Evolutionary conservation across 1,284 basidiomycete genomes (phyloP), one percentile per base, ranked within the genome.

Genomic region (Vanrija pseudolonga): DNA sequence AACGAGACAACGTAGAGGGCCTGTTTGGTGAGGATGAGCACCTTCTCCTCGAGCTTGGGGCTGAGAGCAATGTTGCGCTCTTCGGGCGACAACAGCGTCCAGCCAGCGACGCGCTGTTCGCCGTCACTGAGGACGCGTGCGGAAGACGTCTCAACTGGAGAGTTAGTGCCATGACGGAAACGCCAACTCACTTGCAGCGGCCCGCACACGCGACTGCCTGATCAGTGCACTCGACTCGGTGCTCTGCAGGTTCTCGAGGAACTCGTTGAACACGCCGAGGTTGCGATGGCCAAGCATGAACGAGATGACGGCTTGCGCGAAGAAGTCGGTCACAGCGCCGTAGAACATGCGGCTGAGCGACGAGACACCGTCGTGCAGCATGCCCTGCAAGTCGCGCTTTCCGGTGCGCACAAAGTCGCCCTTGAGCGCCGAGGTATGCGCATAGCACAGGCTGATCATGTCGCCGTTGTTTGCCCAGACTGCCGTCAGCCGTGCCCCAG

Each of bases 331-430:
- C 66, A 94, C 73, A 0, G 78, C 77, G n/a, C 75, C 77, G 48
- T 77, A 77, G 54, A 77, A 77, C 68, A 80, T 76, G 79, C 90
- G 84, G 40, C 90, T 87, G 24, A 96, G 77, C 2, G 91, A 94
- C 71, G 94, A 96, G 55, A 94, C 85, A 1, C 93, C 92, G 67
- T 96, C 93, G 68, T 96, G 67, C 6, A 96, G 80, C 79, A 97
- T 84, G 2, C 95, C 95, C 38, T 84, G 82, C 23, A 96, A 78
- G 71, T 98, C 94, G 19, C 95, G 85, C 77, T 91, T 95, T 26
- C 95, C 95, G 0, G 94, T 98, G 81, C 91, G 83, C 0, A 92
- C 95, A 68, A 92, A 97, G 76, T 96, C 93, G n/a, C 93, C 90
- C 84, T 98, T 98, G 47, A 98, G 80, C 2, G 75, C 76, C 0